These are phyloP conservation scores for Cercospora brassicicola DNA, from an alignment of 2,329 filamentous ascomycete species.

Conservation along the genomic window DNA sequence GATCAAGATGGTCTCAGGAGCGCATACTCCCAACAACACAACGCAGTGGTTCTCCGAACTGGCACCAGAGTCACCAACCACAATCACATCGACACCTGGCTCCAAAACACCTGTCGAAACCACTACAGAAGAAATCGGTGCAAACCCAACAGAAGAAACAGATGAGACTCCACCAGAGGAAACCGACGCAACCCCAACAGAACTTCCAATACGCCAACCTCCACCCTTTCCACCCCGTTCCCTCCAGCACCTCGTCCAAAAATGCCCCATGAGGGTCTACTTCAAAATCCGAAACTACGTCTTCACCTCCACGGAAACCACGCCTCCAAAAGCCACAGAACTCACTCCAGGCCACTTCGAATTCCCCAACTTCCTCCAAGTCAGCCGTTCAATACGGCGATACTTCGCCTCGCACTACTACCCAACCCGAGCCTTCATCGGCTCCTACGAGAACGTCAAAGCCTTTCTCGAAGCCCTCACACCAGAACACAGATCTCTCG, in stretches of 20 bases:
- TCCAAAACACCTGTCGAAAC: neutral
- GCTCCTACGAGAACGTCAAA: neutral
- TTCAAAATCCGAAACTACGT: neutral
- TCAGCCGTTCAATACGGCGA: neutral
- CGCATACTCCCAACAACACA: neutral
- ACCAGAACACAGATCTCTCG: neutral
- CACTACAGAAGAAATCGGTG: neutral
- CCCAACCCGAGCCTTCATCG: neutral
- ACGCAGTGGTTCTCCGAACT: neutral
- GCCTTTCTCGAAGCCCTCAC: neutral
- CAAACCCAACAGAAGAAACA: neutral
- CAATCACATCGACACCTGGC: neutral
- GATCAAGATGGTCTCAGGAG: neutral
- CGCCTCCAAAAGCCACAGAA: neutral
- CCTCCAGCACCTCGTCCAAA: neutral
- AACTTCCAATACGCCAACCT: neutral
- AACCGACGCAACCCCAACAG: neutral
- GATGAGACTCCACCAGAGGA: too few species aligned
- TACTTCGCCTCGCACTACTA: neutral
- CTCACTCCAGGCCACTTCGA: neutral
- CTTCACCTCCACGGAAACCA: neutral
- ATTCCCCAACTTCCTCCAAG: neutral
- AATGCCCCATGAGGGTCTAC: neutral
- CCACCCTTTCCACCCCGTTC: neutral
- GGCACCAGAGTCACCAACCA: neutral